Base-by-base conservation (phyloP, 345 rosid species). In the Excoecaria cochinchinensis region DNA sequence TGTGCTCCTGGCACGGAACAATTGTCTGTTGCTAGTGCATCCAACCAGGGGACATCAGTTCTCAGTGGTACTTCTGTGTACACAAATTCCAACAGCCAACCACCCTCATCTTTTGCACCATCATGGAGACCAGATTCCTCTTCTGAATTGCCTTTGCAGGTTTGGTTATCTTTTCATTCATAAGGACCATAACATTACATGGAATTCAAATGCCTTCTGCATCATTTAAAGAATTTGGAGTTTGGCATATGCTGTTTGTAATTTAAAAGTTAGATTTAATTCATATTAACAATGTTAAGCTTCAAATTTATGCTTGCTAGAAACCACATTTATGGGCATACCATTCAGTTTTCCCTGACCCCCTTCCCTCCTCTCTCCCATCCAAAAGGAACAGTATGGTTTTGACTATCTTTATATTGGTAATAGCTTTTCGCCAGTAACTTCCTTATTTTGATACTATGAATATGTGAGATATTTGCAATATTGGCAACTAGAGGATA, bases 1-100 rank as follows among this genome's bases (percentile, higher is more conserved):
- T 96, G 99, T 84, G 99, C 99, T 69, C 99, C 98, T 0, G 99
- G 99, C 71, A 96, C 98, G 19, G 99, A 96, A 79, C 92, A 87
- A 77, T 75, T 88, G 81, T 82, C 95, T 79, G 84, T 85, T 85
- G 47, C 88, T 69, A 77, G 83, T 80, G 71, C 90, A 56, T 76
- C 86, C 79, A 89, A 83, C 70, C 90, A 81, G 83, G 90, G 82
- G 48, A 84, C 85, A 81, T 83, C 89, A 67, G 83, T 64, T 82
- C 80, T 91, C 65, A 83, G 81, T 80, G 89, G 86, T 80, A 58
- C 86, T 69, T 81, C 80, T 83, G 93, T 85, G 66, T 80, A 87
- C 70, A 80, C 90, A 68, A 79, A 87, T 73, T 80, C 93, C 83
- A 85, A 75, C 83, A 85, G 80, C 82, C 96, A 93, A 79, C 91